Evolutionary conservation across 352 stramenopile genomes (phyloP).

Genomic region (Globisporangium takayamanum): DNA sequence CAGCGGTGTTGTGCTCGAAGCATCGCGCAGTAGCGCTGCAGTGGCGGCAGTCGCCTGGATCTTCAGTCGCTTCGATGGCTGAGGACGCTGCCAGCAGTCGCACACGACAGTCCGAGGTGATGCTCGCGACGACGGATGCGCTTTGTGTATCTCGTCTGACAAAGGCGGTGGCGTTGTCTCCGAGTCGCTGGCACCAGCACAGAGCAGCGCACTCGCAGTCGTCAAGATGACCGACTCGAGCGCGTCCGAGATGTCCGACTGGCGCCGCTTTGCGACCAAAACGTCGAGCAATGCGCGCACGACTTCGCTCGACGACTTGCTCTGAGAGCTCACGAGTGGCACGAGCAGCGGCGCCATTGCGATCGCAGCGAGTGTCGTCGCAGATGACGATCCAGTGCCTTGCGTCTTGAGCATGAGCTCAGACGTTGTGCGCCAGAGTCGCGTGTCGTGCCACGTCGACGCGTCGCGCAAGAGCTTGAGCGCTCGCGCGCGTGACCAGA

Average conservation of each 20-base stretch:
- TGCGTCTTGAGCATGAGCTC: constrained; percentile 26
- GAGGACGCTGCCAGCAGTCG: constrained; percentile 3
- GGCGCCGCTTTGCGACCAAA: constrained; percentile 20
- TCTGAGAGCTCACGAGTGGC: constrained; percentile 29
- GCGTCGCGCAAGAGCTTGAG: constrained; percentile 23
- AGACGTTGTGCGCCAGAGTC: constrained; percentile 34
- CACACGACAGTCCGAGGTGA: neutral
- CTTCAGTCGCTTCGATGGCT: constrained; percentile 6
- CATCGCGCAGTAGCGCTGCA: constrained; percentile 8
- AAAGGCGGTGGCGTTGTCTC: neutral
- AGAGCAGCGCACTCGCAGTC: constrained; percentile 32
- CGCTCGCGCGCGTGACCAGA: constrained; percentile 33
- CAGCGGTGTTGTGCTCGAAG: neutral
- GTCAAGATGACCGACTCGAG: constrained; percentile 23
- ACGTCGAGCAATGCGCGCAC: constrained; percentile 34
- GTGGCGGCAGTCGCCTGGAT: constrained; percentile 27
- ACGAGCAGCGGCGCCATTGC: constrained; percentile 33
- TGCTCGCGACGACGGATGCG: neutral
- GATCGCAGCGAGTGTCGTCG: constrained; percentile 23
- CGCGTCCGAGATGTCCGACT: constrained; percentile 21
- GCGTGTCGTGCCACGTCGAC: constrained; percentile 33
- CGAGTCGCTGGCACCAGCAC: constrained; percentile 2
- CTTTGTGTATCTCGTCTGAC: too few species aligned
- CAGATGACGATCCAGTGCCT: constrained; percentile 2
- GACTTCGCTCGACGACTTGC: constrained; percentile 30